phyloP scores from a whole-genome alignment of 2,329 filamentous ascomycete genomes.

The Penicillium crustosum region DNA sequence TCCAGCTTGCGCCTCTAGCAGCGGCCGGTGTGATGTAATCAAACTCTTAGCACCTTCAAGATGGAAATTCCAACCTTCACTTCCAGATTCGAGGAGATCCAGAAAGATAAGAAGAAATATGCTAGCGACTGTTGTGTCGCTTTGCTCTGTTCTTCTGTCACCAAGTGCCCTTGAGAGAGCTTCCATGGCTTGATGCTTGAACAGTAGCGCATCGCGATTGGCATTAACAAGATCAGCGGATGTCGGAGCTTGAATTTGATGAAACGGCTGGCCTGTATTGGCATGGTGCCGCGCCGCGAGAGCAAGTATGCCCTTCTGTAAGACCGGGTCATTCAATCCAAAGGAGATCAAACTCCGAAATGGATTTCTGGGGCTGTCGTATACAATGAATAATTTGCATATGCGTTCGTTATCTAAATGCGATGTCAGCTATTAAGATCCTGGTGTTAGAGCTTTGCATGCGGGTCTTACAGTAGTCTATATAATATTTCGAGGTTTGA shows the following conservation, averaged over 20 bases:
- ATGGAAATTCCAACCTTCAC: slow-evolving; percentile 37
- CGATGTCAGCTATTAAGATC: not conserved
- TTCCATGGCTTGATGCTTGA: slow-evolving; percentile 38
- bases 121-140: slow-evolving; percentile 35
- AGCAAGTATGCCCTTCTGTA: slow-evolving; percentile 35
- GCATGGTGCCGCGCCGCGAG: slow-evolving; percentile 37
- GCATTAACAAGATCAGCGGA: slow-evolving; percentile 17
- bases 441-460: not conserved
- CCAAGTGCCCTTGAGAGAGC: slow-evolving; percentile 27
- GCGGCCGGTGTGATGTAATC: slow-evolving; percentile 20
- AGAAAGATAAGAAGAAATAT: slow-evolving; percentile 37
- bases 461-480: slow-evolving; percentile 2
- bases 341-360: slow-evolving; percentile 35
- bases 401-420: slow-evolving; percentile 36
- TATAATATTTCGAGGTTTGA: slow-evolving; percentile 9
- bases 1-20: slow-evolving; percentile 8
- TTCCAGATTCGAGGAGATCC: slow-evolving; percentile 35
- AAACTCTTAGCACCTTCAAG: slow-evolving; percentile 34
- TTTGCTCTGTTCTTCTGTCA: slow-evolving; percentile 8
- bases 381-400: slow-evolving; percentile 37
- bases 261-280: slow-evolving; percentile 30
- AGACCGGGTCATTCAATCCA: slow-evolving; percentile 28
- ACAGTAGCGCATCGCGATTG: slow-evolving; percentile 33
- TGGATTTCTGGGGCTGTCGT: slow-evolving; percentile 38
- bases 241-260: slow-evolving; percentile 10